These are phyloP conservation scores for Betula pendula DNA, from an alignment of 306 rosid genomes.

Conservation along the genomic window DNA sequence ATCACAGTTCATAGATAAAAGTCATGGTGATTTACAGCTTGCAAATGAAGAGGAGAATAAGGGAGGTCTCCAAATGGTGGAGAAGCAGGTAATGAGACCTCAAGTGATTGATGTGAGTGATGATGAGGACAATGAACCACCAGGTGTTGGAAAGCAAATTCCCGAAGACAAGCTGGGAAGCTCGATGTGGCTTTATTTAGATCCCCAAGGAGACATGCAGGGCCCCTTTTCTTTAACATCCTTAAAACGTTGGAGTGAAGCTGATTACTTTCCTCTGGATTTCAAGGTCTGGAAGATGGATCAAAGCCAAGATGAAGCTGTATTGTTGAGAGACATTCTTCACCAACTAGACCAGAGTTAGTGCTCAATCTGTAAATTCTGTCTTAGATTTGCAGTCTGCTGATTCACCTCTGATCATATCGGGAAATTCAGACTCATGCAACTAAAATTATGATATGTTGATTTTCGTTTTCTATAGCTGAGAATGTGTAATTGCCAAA, in stretches of 20 bases:
- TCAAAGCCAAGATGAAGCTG: constrained; percentile 46
- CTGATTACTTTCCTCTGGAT: constrained; percentile 59
- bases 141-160: constrained; percentile 22
- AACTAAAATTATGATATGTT: too few relatives aligned
- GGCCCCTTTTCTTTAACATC: constrained; percentile 65
- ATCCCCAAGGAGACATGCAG: constrained; percentile 69
- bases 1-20: constrained; percentile 4
- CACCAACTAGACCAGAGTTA: constrained; percentile 11
- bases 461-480: too few relatives aligned
- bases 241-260: constrained; percentile 72
- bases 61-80: constrained; percentile 12
- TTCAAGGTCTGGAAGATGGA: constrained; percentile 80
- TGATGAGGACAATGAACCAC: constrained; percentile 42
- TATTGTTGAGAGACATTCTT: constrained; percentile 49
- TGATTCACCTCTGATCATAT: too few relatives aligned
- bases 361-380: not conserved
- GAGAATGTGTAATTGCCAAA: too few relatives aligned
- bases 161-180: constrained; percentile 24
- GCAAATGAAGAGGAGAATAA: constrained; percentile 25
- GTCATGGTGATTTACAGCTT: constrained; percentile 13
- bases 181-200: constrained; percentile 62
- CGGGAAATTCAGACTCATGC: too few relatives aligned
- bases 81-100: constrained; percentile 25
- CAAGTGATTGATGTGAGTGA: constrained; percentile 59
- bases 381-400: too few relatives aligned